Evolutionary conservation across 2,329 filamentous ascomycete genomes (phyloP).

Genomic region (Ceratocystis huliohia): DNA sequence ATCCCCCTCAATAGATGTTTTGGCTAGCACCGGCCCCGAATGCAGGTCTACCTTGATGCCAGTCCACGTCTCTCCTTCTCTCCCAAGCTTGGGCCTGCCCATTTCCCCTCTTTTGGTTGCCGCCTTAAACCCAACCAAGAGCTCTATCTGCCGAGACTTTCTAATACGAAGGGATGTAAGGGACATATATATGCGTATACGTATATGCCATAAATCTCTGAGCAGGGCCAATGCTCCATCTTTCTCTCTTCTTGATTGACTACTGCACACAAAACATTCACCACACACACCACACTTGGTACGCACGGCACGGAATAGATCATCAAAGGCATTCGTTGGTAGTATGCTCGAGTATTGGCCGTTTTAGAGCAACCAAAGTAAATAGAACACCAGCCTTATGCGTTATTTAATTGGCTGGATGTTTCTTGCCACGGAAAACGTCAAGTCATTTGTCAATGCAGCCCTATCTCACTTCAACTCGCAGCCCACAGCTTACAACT

Average conservation of each 20-base stretch:
- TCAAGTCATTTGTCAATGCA: not conserved
- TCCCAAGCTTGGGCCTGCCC: not conserved
- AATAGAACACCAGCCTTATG: not conserved
- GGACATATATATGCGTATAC: not conserved
- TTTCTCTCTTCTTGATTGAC: no score
- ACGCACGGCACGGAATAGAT: no score
- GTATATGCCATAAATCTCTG: no score
- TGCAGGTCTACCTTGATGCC: not conserved
- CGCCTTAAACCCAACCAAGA: not conserved
- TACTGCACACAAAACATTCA: no score
- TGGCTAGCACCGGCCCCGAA: not conserved
- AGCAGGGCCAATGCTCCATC: no score
- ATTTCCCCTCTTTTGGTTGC: not conserved
- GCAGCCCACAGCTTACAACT: not conserved
- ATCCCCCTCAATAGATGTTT: not conserved
- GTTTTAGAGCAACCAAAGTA: not conserved
- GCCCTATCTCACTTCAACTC: slow-evolving; percentile 5
- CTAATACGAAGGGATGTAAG: not conserved
- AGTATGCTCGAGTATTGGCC: no score
- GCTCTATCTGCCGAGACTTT: not conserved
- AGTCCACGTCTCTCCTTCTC: not conserved
- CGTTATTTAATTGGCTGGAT: not conserved
- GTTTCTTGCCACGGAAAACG: not conserved
- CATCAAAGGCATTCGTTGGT: no score
- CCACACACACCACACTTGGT: no score